These are phyloP conservation scores for Conticribra guillardii DNA, from an alignment of 108 stramenopile species.

Conservation along the genomic window DNA sequence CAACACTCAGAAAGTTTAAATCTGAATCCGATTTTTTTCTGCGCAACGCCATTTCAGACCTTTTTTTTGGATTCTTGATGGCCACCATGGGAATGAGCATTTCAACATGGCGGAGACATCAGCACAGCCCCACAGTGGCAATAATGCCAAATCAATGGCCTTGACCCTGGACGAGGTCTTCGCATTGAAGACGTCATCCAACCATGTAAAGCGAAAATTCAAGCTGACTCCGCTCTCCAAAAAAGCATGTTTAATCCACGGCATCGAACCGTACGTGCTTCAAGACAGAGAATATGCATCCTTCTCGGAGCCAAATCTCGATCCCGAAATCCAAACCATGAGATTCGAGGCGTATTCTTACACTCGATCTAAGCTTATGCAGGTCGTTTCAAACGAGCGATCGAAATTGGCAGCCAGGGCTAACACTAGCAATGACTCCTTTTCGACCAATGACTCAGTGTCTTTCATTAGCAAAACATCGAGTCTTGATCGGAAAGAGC, in stretches of 20 bases:
- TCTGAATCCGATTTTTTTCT: too few relatives aligned
- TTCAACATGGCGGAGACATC: too few relatives aligned
- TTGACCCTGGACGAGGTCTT: too few relatives aligned
- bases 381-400: slow-evolving; percentile 8
- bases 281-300: slow-evolving; percentile 23
- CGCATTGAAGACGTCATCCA: background rate
- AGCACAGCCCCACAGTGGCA: too few relatives aligned
- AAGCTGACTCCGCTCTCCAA: slow-evolving; percentile 16
- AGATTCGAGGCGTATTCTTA: slow-evolving; percentile 19
- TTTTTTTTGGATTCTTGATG: too few relatives aligned
- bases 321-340: slow-evolving; percentile 37
- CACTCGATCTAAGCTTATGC: slow-evolving; percentile 19
- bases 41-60: too few relatives aligned
- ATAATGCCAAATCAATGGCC: too few relatives aligned
- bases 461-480: background rate
- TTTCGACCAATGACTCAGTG: slow-evolving; percentile 1
- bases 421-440: slow-evolving; percentile 2
- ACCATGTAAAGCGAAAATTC: background rate
- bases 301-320: slow-evolving; percentile 7
- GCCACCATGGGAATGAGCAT: too few relatives aligned
- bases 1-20: too few relatives aligned
- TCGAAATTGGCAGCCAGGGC: slow-evolving; percentile 9
- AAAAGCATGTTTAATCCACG: slow-evolving; percentile 22
- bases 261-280: slow-evolving; percentile 20
- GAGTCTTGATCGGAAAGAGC: background rate